A percentile compares a stretch with the other conserved stretches of the same genome.
These are phyloP conservation scores for Exophiala aquamarina DNA, from an alignment of 2,329 filamentous ascomycete genomes.

Conservation along the genomic window DNA sequence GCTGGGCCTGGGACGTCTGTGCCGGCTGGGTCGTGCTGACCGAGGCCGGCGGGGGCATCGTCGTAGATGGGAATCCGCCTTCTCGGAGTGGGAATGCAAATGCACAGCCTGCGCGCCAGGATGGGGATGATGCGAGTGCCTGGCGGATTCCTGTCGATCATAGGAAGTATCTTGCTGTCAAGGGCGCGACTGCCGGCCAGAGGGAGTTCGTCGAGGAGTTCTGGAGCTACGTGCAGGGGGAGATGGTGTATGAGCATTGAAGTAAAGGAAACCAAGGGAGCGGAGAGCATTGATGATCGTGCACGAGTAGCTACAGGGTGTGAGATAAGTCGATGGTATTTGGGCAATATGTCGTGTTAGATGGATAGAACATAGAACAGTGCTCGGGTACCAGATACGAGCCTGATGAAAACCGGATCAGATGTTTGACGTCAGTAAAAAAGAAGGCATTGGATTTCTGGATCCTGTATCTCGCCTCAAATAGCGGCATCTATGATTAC, in stretches of 20 bases:
- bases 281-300: not conserved
- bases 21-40: conserved; percentile 62
- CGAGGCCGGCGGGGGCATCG: conserved; percentile 61
- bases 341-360: not conserved
- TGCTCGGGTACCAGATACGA: no score
- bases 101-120: no score
- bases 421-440: no score
- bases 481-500: not conserved
- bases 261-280: no score
- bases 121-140: no score
- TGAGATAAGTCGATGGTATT: not conserved
- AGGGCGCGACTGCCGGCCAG: conserved; percentile 31
- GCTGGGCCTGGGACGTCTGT: conserved; percentile 67
- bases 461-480: no score
- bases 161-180: conserved; percentile 52
- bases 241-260: conserved; percentile 35
- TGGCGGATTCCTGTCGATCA: conserved; percentile 56
- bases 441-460: no score
- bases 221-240: conserved; percentile 41
- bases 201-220: conserved; percentile 43
- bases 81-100: no score
- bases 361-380: conserved; percentile 11
- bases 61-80: conserved; percentile 54
- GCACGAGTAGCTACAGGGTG: not conserved
- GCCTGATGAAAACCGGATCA: no score